Conservation (phyloP, 306 rosid species). For the Mucuna pruriens region DNA sequence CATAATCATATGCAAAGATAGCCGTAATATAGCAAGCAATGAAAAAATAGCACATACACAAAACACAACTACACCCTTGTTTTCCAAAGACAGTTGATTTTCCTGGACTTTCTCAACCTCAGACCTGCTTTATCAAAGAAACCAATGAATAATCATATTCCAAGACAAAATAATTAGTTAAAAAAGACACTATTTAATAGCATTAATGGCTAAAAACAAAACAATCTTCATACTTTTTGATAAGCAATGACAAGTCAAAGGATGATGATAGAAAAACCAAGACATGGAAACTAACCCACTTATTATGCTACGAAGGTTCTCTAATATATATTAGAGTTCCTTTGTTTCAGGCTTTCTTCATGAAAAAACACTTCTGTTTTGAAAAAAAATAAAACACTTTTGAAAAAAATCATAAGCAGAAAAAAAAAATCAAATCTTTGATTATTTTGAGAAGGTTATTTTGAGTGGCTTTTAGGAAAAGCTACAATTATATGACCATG, state of each 20-base stretch:
- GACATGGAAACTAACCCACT: not conserved
- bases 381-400: not conserved
- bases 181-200: not conserved
- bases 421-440: not conserved
- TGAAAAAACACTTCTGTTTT: too few relatives aligned
- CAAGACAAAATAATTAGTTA: not conserved
- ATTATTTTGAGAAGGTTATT: not conserved
- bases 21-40: constrained; percentile 58
- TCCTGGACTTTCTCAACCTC: constrained; percentile 69
- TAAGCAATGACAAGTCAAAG: constrained; percentile 1
- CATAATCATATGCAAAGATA: constrained; percentile 54
- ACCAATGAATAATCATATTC: not conserved
- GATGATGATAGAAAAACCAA: not conserved
- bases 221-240: not conserved
- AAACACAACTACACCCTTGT: constrained; percentile 64
- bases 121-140: constrained; percentile 58
- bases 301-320: not conserved
- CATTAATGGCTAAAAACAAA: not conserved
- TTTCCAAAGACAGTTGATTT: constrained; percentile 71
- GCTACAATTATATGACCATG: not conserved
- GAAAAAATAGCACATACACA: constrained; percentile 64
- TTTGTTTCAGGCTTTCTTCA: not conserved
- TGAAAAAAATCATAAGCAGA: not conserved
- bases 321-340: not conserved
- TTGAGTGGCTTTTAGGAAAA: not conserved